Evolutionary conservation across 768 basidiomycete species (phyloP), one percentile per base, ranked within the genome.

Genomic region (Suillus subaureus): DNA sequence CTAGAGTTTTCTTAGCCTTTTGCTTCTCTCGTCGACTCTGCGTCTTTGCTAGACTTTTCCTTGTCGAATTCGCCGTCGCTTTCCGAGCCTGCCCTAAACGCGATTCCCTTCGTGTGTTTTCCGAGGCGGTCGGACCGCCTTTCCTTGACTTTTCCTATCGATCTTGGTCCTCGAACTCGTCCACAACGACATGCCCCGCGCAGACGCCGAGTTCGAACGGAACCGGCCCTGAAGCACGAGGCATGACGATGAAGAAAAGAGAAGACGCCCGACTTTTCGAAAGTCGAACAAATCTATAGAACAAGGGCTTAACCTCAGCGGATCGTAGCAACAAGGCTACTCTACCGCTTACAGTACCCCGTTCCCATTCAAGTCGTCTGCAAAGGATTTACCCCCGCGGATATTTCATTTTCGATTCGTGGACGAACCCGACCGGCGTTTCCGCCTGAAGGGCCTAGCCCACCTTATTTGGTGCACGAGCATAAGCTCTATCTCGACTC

Each of bases 321-420:
- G 87, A 87, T 88, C 84, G 85, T 87, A 87, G 85, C 86, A 83
- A 87, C 87, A 87, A 87, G 87, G 85, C 87, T 88, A 87, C 86
- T 87, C 86, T 86, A 87, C 86, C 80, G 81, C 87, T 87, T 88
- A 88, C 87, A 87, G 85, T 85, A 87, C 86, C 84, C 86, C 80
- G 84, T 86, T 84, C 84, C 82, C 82, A 87, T 85, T 86, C 84
- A 88, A 87, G 87, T 88, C 85, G 85, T 89, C 87, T 88, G 85
- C 87, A 88, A 89, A 87, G 85, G 85, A 88, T 88, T 87, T 84
- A 86, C 82, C 83, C 85, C 87, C 83, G 80, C 85, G 74, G 83
- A 87, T 87, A 87, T 87, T 78, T 83, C 82, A 71, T 84, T 87
- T 87, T 78, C 82, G 82, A 86, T 85, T 82, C 82, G 79, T 79